A percentile compares a stretch with the other conserved stretches of the same genome.
Evolutionary conservation across 2,329 filamentous ascomycete genomes (phyloP).

Genomic region (Emmonsiellopsis sp.): DNA sequence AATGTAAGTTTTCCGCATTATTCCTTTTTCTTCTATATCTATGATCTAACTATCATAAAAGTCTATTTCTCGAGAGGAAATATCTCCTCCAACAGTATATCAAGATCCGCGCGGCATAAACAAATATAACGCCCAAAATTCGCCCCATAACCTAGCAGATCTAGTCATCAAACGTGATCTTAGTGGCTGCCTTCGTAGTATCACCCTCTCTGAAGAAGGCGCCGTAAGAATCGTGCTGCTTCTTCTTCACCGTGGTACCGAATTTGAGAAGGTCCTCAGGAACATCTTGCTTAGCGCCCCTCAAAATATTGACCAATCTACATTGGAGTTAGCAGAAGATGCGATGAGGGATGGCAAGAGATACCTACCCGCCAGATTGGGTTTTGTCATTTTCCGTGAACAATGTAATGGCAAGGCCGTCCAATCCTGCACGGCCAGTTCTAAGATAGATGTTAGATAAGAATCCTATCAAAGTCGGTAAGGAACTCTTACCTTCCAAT

Average conservation of each 20-base stretch:
- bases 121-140: constrained; percentile 16
- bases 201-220: constrained; percentile 91
- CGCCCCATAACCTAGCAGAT: constrained; percentile 1
- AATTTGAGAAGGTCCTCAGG: constrained; percentile 90
- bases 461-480: neutral
- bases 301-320: constrained; percentile 87
- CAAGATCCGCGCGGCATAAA: constrained; percentile 12
- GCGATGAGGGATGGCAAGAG: constrained; percentile 1
- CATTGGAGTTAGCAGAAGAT: constrained; percentile 10
- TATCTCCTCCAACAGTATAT: constrained; percentile 17
- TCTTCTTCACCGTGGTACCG: constrained; percentile 97
- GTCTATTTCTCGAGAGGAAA: constrained; percentile 28
- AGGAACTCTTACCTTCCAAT: constrained; percentile 54
- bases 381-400: constrained; percentile 94
- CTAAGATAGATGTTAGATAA: constrained; percentile 33
- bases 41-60: constrained; percentile 11
- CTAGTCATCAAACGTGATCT: constrained; percentile 75
- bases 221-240: constrained; percentile 89
- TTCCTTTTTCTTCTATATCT: neutral
- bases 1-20: constrained; percentile 47
- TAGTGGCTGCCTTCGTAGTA: constrained; percentile 73
- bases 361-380: constrained; percentile 73
- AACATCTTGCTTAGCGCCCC: constrained; percentile 81
- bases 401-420: constrained; percentile 79
- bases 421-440: constrained; percentile 86